These are phyloP conservation scores for Ustilago hordei DNA, from an alignment of 1,284 basidiomycete species.

Conservation along the genomic window DNA sequence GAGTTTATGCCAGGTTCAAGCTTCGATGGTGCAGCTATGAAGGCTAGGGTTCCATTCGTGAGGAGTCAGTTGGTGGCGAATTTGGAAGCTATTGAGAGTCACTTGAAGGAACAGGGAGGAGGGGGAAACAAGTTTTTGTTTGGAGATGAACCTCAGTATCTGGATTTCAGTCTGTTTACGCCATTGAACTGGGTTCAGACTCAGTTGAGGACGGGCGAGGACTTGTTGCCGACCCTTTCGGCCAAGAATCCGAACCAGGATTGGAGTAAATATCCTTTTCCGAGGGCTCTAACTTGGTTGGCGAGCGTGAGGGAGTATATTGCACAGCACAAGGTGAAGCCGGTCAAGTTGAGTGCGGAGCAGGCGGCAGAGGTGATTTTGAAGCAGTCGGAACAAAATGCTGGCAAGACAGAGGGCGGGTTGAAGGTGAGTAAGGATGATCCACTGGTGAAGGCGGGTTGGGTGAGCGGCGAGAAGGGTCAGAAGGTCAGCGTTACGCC, in stretches of 20 bases:
- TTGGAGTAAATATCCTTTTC: constrained; percentile 34
- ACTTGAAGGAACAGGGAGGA: constrained; percentile 7
- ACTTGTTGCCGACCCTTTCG: constrained; percentile 33
- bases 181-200: constrained; percentile 50
- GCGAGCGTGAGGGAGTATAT: constrained; percentile 25
- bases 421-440: constrained; percentile 25
- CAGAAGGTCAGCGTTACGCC: constrained; percentile 41
- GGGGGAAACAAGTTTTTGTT: constrained; percentile 22
- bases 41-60: constrained; percentile 29
- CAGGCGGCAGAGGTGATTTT: constrained; percentile 31
- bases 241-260: constrained; percentile 22
- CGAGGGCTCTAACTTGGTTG: constrained; percentile 32
- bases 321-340: constrained; percentile 20
- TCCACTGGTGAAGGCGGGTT: constrained; percentile 42
- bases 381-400: constrained; percentile 10
- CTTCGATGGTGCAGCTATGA: constrained; percentile 34
- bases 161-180: constrained; percentile 40
- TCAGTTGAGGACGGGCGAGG: constrained; percentile 35
- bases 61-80: constrained; percentile 31
- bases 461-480: constrained; percentile 43
- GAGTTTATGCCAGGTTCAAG: constrained; percentile 30
- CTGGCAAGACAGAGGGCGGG: constrained; percentile 3
- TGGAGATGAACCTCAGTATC: constrained; percentile 27
- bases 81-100: constrained; percentile 34
- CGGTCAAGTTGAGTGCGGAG: constrained; percentile 26